Conservation (phyloP, 2,329 filamentous ascomycete genomes). For the Alternaria longipes region DNA sequence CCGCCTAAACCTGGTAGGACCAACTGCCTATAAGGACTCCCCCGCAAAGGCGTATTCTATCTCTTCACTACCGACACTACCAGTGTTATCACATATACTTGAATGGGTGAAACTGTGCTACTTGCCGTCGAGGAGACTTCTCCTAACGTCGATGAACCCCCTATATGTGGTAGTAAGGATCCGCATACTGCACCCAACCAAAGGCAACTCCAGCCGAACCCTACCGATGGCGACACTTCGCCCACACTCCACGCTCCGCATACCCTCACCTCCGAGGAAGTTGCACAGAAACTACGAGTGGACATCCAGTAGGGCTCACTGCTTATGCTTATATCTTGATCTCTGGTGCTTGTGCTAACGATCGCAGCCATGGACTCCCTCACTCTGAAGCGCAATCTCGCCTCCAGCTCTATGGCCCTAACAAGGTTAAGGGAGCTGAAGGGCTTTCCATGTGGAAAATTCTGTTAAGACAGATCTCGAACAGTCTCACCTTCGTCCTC, state of each 20-base stretch:
- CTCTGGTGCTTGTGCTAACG: slow-evolving; percentile 28
- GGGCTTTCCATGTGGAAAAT: slow-evolving; percentile 78
- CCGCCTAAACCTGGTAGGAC: slow-evolving; percentile 35
- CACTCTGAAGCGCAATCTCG: slow-evolving; percentile 70
- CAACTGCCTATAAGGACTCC: slow-evolving; percentile 46
- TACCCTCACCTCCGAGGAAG: slow-evolving; percentile 48
- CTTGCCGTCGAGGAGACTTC: slow-evolving; percentile 53
- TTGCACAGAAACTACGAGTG: slow-evolving; percentile 49
- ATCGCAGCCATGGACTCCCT: slow-evolving; percentile 67
- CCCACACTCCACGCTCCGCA: slow-evolving; percentile 45
- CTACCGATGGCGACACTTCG: slow-evolving; percentile 30
- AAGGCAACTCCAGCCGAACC: slow-evolving; percentile 34
- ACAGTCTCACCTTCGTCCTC: slow-evolving; percentile 77
- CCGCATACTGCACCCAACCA: slow-evolving; percentile 36
- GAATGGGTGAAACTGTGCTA: slow-evolving; percentile 55
- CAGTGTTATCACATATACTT: slow-evolving; percentile 51
- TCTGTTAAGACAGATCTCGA: slow-evolving; percentile 78
- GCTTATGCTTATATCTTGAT: neutral
- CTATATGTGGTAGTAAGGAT: slow-evolving; percentile 53
- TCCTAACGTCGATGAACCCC: slow-evolving; percentile 53
- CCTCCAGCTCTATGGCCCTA: slow-evolving; percentile 72
- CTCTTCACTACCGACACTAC: slow-evolving; percentile 42
- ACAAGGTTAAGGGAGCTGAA: slow-evolving; percentile 75
- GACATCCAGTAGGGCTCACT: slow-evolving; percentile 43
- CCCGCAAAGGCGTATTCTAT: slow-evolving; percentile 30